A percentile compares a stretch with the other conserved stretches of the same genome.
Conservation (phyloP, 345 rosid genomes). For the Pugionium cornutum region DNA sequence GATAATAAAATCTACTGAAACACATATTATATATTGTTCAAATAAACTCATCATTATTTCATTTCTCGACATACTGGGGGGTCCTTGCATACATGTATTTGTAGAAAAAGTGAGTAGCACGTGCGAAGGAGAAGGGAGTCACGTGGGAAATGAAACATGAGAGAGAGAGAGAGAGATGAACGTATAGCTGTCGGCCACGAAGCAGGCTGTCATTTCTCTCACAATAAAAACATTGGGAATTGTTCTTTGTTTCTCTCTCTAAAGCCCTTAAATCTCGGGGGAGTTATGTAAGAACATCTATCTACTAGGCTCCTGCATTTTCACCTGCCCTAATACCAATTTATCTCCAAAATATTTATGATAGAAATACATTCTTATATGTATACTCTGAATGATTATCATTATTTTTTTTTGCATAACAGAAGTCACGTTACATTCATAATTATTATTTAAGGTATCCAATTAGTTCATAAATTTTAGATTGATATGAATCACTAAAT, state of each 20-base stretch:
- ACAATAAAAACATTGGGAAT: slow-evolving; percentile 38
- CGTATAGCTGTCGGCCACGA: slow-evolving; percentile 35
- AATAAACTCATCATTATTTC: slow-evolving; percentile 1
- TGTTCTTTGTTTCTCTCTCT: slow-evolving; percentile 25
- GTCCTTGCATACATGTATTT: slow-evolving; percentile 18
- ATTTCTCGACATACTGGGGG: slow-evolving; percentile 12
- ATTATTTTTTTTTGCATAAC: neutral
- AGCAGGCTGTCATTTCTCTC: slow-evolving; percentile 38
- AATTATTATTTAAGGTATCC: no score
- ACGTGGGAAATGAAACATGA: slow-evolving; percentile 25
- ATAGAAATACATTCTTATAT: slow-evolving; percentile 1
- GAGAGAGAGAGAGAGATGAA: slow-evolving; percentile 14
- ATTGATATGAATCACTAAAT: no score
- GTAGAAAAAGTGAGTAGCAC: slow-evolving; percentile 20
- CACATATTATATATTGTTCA: neutral
- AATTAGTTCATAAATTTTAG: no score
- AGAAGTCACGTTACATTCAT: neutral
- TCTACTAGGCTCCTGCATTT: slow-evolving; percentile 43
- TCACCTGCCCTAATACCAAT: slow-evolving; percentile 41
- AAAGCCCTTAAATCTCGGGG: slow-evolving; percentile 42
- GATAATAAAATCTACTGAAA: no score
- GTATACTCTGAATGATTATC: slow-evolving; percentile 23
- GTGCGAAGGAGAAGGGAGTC: slow-evolving; percentile 31
- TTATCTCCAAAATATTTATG: neutral
- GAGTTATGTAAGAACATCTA: slow-evolving; percentile 32